phyloP scores from a whole-genome alignment of 1,284 basidiomycete species.

The Meira miltonrushii region DNA sequence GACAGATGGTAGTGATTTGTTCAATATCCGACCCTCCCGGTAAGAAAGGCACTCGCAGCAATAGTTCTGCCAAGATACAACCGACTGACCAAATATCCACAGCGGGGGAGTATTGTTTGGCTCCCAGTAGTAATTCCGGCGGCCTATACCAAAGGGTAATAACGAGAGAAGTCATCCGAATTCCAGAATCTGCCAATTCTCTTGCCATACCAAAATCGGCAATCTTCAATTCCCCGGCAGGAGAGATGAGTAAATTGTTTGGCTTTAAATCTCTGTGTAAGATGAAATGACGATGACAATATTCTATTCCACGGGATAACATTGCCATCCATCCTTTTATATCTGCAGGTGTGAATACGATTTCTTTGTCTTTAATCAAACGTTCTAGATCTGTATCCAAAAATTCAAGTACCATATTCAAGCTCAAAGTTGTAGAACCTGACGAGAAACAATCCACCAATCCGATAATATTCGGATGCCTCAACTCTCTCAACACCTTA shows the following conservation, averaged over 20 bases:
- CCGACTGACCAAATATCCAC: conserved; percentile 94
- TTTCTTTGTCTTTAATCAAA: conserved; percentile 84
- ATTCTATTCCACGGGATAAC: conserved; percentile 92
- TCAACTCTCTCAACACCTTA: conserved; percentile 88
- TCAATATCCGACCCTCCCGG: conserved; percentile 93
- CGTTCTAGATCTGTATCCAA: conserved; percentile 95
- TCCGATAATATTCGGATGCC: conserved; percentile 93
- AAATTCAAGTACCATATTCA: conserved; percentile 96
- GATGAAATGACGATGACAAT: conserved; percentile 89
- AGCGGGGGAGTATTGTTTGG: conserved; percentile 76
- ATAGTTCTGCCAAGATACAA: conserved; percentile 90
- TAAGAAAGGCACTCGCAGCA: conserved; percentile 87
- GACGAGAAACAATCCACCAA: conserved; percentile 94
- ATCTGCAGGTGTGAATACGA: conserved; percentile 88
- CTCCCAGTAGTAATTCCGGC: conserved; percentile 83
- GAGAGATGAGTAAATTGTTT: conserved; percentile 91
- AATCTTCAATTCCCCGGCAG: conserved; percentile 86
- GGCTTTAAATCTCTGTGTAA: conserved; percentile 96
- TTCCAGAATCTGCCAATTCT: conserved; percentile 85
- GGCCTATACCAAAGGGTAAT: conserved; percentile 97
- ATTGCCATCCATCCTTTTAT: conserved; percentile 99
- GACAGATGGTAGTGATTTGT: conserved; percentile 88
- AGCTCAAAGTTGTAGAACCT: conserved; percentile 66
- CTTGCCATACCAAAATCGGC: conserved; percentile 98
- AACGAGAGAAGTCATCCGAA: conserved; percentile 96